phyloP scores from a whole-genome alignment of 164 flowering plant species.

The Magnolia kwangsiensis region DNA sequence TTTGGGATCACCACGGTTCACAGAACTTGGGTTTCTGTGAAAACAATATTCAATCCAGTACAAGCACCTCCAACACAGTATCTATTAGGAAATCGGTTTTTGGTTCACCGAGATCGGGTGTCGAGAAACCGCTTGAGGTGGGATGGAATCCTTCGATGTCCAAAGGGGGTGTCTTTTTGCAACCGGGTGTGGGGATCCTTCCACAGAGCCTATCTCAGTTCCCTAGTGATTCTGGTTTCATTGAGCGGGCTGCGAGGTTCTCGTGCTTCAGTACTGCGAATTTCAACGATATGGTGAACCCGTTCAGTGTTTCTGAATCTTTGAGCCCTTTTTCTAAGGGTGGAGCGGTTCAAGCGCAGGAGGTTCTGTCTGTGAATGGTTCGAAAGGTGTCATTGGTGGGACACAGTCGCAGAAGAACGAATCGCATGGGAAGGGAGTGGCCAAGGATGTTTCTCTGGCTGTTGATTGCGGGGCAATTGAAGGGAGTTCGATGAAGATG shows the following conservation, averaged over 20 bases:
- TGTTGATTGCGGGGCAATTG: constrained; percentile 28
- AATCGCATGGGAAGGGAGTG: constrained; percentile 27
- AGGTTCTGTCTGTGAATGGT: constrained; percentile 22
- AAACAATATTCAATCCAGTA: constrained; percentile 30
- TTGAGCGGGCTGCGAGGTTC: constrained; percentile 86
- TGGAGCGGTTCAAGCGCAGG: constrained; percentile 38
- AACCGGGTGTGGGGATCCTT: constrained; percentile 40
- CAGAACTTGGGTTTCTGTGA: constrained; percentile 43
- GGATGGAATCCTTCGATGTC: constrained; percentile 54
- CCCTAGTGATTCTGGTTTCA: constrained; percentile 80
- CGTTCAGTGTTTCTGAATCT: constrained; percentile 37
- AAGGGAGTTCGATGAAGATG: constrained; percentile 42
- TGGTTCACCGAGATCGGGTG: constrained; percentile 24
- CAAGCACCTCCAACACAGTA: constrained; percentile 26
- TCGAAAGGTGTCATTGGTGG: constrained; percentile 23
- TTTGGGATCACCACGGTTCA: constrained; percentile 43
- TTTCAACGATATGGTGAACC: constrained; percentile 55
- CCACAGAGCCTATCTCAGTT: constrained; percentile 71
- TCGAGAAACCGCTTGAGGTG: constrained; percentile 26
- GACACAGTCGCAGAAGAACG: constrained; percentile 35
- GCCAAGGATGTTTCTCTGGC: constrained; percentile 38
- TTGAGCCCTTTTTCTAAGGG: constrained; percentile 37
- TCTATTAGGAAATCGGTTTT: constrained; percentile 32
- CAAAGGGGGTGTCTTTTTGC: constrained; percentile 47
- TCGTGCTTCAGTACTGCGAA: constrained; percentile 73